Base-by-base conservation (phyloP, 257 asterid species). In the Euphrasia confusa region DNA sequence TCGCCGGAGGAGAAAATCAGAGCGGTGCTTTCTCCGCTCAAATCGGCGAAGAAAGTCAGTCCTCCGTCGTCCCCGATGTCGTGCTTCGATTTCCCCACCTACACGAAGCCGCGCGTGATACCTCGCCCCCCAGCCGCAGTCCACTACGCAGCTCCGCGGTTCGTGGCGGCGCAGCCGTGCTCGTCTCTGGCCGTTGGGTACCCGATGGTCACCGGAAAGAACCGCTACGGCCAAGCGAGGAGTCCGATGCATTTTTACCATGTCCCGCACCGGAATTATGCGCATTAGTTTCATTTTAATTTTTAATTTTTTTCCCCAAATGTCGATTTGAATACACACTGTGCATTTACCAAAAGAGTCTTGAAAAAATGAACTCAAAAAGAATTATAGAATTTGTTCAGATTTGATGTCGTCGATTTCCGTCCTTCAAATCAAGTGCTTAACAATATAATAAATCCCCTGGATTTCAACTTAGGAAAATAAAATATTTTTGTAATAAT, bases 1-100 rank as follows among this genome's bases (percentile, higher is more conserved):
- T 65, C 83, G 49, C 70, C 79, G 61, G 95, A 77, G 12, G 66
- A 64, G 78, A 80, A 92, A 76, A 78, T 92, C 66, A 75, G 85
- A 54, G 99, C 97, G 0, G 74, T 92, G 10, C 77, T 92, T 26
- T 74, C 67, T 9, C 93, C 97, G 35, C 42, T 70, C 14, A 64
- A 72, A 26, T 66, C 80, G 42, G 49, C 14, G 64, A 86, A 84
- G 78, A 84, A 84, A 65, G 58, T 64, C 7, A 80, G 90, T 1
- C 83, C 77, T 56, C 95, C 95, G 64, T 65, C 84, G 13, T 81
- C 95, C 30, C 97, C 95, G n/a, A 63, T 80, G 69, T 75, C 90
- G 58, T 82, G 79, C 32, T 75, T 82, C 45, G 89, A 80, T 79
- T 86, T 79, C 53, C 86, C 88, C 1, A 61, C 78, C 1, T 45